phyloP scores from a whole-genome alignment of 139 green algal species.

The Chlorella vulgaris region DNA sequence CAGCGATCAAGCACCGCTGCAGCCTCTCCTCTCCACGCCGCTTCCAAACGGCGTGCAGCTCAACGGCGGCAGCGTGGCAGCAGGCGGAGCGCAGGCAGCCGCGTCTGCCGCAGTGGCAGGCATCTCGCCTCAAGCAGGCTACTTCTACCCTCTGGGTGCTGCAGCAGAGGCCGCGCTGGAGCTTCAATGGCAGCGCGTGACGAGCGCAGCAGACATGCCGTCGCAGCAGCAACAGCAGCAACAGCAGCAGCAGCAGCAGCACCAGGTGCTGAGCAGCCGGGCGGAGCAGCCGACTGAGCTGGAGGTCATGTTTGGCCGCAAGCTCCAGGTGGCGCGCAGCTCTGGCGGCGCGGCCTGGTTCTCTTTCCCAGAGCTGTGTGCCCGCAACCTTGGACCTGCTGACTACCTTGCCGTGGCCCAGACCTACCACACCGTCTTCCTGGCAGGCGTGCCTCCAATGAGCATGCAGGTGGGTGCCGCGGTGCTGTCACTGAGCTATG shows the following conservation, averaged over 20 bases:
- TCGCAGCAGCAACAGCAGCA: neutral
- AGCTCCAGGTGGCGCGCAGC: conserved; percentile 50
- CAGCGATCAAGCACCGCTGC: neutral
- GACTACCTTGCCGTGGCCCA: conserved; percentile 85
- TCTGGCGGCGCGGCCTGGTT: conserved; percentile 59
- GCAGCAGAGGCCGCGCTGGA: conserved; percentile 39
- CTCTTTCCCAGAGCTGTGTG: conserved; percentile 73
- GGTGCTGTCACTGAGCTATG: too few relatives aligned
- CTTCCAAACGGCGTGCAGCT: too few relatives aligned
- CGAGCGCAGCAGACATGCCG: neutral
- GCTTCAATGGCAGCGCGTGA: conserved; percentile 18
- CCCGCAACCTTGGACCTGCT: conserved; percentile 57
- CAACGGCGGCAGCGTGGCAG: too few relatives aligned
- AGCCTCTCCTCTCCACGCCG: too few relatives aligned
- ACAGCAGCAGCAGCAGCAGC: neutral
- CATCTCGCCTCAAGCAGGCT: conserved; percentile 43
- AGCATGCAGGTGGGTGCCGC: conserved; percentile 54
- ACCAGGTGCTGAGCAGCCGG: neutral
- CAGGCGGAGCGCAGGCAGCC: too few relatives aligned
- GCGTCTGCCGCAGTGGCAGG: neutral
- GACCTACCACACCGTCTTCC: conserved; percentile 78
- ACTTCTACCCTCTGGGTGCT: conserved; percentile 51
- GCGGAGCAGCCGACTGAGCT: conserved; percentile 30
- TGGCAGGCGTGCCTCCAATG: conserved; percentile 75
- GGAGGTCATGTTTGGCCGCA: conserved; percentile 78